phyloP scores from a whole-genome alignment of 768 basidiomycete genomes.

The Auriculariales sp. region DNA sequence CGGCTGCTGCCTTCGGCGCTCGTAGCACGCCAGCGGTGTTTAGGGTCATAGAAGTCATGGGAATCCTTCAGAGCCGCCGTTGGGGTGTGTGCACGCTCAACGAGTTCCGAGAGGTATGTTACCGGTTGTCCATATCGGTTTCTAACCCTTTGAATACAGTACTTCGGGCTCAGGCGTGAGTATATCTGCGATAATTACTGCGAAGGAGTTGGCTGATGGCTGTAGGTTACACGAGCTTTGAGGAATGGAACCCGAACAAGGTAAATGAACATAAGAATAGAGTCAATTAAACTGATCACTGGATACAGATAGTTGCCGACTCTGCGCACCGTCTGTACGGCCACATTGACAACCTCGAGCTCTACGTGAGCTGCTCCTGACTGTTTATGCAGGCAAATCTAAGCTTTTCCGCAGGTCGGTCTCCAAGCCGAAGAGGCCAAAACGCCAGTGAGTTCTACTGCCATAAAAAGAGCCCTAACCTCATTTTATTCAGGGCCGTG shows the following conservation, averaged over 20 bases:
- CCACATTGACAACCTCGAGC: conserved; percentile 66
- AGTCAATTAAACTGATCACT: neutral
- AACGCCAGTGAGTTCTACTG: no score
- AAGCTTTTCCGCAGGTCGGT: conserved; percentile 28
- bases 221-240: conserved; percentile 25
- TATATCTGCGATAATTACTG: neutral
- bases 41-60: conserved; percentile 39
- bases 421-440: conserved; percentile 65
- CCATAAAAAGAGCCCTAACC: no score
- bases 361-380: conserved; percentile 36
- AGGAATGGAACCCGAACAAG: conserved; percentile 40
- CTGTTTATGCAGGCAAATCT: neutral
- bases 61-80: conserved; percentile 34
- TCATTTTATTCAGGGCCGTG: no score
- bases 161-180: conserved; percentile 27
- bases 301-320: conserved; percentile 31
- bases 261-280: no score
- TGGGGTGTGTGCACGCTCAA: conserved; percentile 37
- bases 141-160: conserved; percentile 41
- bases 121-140: neutral
- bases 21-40: conserved; percentile 32
- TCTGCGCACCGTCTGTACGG: conserved; percentile 53
- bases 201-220: neutral
- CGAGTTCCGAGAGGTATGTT: neutral
- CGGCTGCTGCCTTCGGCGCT: conserved; percentile 33